Conservation (phyloP, 1,139 yeast genomes). For the Lodderomyces theae region DNA sequence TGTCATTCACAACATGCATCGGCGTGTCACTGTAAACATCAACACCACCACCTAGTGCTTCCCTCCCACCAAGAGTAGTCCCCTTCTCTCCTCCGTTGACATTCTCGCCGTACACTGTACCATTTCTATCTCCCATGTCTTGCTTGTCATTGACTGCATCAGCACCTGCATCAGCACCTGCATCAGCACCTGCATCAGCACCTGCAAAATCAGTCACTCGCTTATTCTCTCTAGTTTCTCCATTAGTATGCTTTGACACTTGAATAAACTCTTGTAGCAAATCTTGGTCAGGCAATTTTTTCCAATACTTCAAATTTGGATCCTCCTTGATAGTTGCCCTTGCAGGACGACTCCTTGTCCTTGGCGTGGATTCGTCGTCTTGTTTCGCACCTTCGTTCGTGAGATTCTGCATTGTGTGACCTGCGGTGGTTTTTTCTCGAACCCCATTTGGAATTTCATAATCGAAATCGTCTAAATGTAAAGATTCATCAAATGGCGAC, state of each 20-base stretch:
- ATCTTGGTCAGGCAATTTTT: slow-evolving; percentile 25
- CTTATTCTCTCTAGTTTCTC: not conserved
- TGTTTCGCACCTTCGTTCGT: not conserved
- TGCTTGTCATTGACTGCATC: not conserved
- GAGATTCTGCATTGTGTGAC: not conserved
- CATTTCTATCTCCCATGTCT: not conserved
- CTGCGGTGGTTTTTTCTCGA: not conserved
- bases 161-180: too few relatives aligned
- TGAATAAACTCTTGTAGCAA: slow-evolving; percentile 22
- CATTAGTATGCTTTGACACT: slow-evolving; percentile 10
- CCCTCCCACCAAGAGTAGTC: not conserved
- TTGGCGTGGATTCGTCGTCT: not conserved
- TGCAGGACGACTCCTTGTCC: not conserved
- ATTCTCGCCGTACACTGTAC: not conserved
- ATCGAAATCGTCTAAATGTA: not conserved
- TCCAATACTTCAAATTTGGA: slow-evolving; percentile 26
- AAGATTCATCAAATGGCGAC: not conserved
- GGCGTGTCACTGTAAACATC: not conserved
- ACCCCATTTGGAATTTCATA: not conserved
- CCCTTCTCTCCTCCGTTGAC: not conserved
- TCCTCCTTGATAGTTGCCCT: slow-evolving; percentile 13
- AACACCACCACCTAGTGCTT: not conserved
- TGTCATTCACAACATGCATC: not conserved
- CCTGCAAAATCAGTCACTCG: not conserved
- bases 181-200: not conserved